Conservation (phyloP, 1,284 basidiomycete genomes). For the Boletellus deceptivus region DNA sequence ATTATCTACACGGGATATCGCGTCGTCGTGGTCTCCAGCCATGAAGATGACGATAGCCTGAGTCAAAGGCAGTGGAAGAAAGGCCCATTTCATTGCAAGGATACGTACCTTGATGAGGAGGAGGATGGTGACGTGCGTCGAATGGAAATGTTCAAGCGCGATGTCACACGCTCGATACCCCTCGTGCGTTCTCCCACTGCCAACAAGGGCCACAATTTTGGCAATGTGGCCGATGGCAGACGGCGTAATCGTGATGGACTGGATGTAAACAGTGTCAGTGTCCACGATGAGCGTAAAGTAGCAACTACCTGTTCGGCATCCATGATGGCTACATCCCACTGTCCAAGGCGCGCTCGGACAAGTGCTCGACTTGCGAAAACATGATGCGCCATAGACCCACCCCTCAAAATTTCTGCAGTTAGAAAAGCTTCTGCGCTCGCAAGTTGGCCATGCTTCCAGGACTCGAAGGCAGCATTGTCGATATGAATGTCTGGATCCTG, state of each 20-base stretch:
- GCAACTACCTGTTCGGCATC: slow-evolving; percentile 8
- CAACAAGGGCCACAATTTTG: slow-evolving; percentile 2
- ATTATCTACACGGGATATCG: slow-evolving; percentile 2
- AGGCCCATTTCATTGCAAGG: too few species aligned
- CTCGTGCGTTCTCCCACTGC: not conserved
- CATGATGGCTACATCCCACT: slow-evolving; percentile 1
- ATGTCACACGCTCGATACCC: not conserved
- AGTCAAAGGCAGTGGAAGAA: too few species aligned
- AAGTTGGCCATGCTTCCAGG: not conserved
- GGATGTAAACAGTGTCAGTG: not conserved
- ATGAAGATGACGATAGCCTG: slow-evolving; percentile 2
- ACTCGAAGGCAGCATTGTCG: not conserved
- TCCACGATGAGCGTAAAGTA: too few species aligned
- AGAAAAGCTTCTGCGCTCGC: not conserved
- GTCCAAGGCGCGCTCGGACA: not conserved
- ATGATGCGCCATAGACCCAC: not conserved
- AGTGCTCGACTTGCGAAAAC: slow-evolving; percentile 8
- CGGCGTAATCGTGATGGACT: not conserved
- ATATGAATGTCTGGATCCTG: not conserved
- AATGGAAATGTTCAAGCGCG: not conserved
- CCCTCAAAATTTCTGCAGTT: too few species aligned
- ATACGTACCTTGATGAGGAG: slow-evolving; percentile 3
- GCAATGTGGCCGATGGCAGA: slow-evolving; percentile 8
- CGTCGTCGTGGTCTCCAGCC: slow-evolving; percentile 1
- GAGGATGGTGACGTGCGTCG: not conserved